Evolutionary conservation across 495 filamentous ascomycete genomes (phyloP).

Genomic region (Neurospora tetraspora): DNA sequence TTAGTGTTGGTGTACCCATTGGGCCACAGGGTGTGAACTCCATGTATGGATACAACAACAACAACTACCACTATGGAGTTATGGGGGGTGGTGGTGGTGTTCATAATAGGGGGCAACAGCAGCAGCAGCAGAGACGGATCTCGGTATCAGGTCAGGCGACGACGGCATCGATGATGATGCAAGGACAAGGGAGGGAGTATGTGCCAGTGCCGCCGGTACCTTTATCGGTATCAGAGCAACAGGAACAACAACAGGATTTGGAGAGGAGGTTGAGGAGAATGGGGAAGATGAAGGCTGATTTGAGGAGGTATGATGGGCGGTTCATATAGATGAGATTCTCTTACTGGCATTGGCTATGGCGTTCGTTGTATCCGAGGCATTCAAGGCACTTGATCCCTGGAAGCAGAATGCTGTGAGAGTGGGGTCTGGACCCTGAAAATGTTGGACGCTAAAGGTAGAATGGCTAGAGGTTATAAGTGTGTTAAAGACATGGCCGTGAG

Average conservation of each 20-base stretch:
- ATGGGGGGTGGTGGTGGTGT: background rate
- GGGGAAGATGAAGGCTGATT: background rate
- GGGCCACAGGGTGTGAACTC: background rate
- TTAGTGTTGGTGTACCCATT: background rate
- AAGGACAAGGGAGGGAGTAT: background rate
- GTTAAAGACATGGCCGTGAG: background rate
- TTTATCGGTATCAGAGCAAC: background rate
- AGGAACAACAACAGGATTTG: background rate
- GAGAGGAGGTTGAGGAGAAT: background rate
- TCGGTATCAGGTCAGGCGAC: background rate
- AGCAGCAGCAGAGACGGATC: background rate
- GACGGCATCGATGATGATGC: background rate
- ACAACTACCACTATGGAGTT: background rate
- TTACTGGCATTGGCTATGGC: background rate
- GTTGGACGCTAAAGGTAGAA: background rate
- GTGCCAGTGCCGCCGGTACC: background rate
- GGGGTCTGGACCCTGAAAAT: background rate
- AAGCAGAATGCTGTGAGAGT: background rate
- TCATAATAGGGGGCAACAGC: background rate
- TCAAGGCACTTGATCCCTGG: background rate
- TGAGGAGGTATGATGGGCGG: background rate
- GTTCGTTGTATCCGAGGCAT: background rate
- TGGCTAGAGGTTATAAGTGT: background rate
- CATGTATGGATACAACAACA: background rate
- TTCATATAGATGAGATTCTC: background rate